Base-by-base conservation (phyloP, 352 stramenopile genomes). In the Pythium dissimile region DNA sequence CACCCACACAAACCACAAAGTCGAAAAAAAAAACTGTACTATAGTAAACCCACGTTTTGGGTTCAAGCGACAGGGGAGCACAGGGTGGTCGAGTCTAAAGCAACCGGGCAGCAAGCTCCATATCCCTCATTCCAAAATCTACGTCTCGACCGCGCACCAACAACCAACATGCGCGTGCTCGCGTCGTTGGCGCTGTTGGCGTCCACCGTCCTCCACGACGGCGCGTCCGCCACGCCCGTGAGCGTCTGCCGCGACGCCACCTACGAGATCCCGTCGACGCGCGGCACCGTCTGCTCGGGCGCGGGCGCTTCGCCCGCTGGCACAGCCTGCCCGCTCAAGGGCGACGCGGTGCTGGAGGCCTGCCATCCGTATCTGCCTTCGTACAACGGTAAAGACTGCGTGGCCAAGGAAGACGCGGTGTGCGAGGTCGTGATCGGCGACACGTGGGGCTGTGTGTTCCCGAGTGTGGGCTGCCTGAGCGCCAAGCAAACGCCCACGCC, bases 161-260 rank as follows among this genome's bases (percentile, higher is more conserved):
- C 42, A 9, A 26, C 12, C 20, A 48, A 2, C 45, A 57, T 64
- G 46, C 56, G 38, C 46, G 31, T 51, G 28, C 24, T 57, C 42
- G n/a, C 27, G 16, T 18, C 45, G 18, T 16, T 55, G 11, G 31
- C 34, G 26, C 18, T 50, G 20, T 65, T 64, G 1, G 44, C 54
- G 5, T 51, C 48, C 6, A 65, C 59, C 16, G 20, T n/a, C n/a
- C n/a, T n/a, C n/a, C n/a, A n/a, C n/a, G n/a, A n/a, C n/a, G n/a
- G 10, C 6, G 46, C 57, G 1, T 32, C 62, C 11, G 67, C 67
- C 13, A 47, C 30, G 31, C 30, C 59, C 15, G 64, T 89, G 49
- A 87, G 74, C 37, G 71, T 88, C 10, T 86, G 71, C 18, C 59
- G 62, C 12, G 80, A 89, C 45, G 80, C 75, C 37, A 86, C 74